A percentile compares a stretch with the other conserved stretches of the same genome.
Evolutionary conservation across 495 filamentous ascomycete species (phyloP).

Genomic region (Xylaria bambusicola): DNA sequence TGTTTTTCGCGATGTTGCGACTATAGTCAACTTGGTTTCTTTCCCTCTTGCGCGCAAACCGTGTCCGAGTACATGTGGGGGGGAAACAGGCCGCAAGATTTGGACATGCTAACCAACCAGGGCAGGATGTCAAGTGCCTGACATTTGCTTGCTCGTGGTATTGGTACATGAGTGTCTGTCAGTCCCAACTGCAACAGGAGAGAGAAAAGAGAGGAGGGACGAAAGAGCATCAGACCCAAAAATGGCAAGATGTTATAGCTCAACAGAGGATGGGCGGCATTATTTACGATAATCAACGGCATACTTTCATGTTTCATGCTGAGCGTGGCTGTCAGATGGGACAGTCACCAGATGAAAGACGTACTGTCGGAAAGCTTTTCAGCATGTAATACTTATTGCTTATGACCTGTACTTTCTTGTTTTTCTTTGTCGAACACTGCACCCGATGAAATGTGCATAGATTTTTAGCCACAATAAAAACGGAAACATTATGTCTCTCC

Average conservation of each 20-base stretch:
- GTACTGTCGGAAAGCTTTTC: conserved; percentile 35
- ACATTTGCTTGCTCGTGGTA: too few relatives aligned
- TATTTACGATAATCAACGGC: conserved; percentile 27
- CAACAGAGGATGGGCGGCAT: conserved; percentile 7
- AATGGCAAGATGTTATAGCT: conserved; percentile 13
- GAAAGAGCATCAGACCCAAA: conserved; percentile 14
- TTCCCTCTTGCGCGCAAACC: conserved; percentile 18
- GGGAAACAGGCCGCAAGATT: conserved; percentile 28
- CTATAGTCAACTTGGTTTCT: conserved; percentile 5
- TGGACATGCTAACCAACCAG: too few relatives aligned
- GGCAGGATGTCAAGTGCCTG: too few relatives aligned
- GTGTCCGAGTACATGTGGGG: conserved; percentile 23
- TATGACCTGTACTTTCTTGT: conserved; percentile 36
- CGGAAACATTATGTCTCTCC: not conserved
- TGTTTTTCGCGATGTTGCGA: conserved; percentile 24
- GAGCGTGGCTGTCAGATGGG: conserved; percentile 13
- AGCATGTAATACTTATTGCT: conserved; percentile 53
- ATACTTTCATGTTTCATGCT: conserved; percentile 25
- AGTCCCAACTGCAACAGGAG: too few relatives aligned
- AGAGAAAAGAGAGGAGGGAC: not conserved
- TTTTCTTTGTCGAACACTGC: conserved; percentile 37
- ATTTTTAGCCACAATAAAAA: conserved; percentile 11
- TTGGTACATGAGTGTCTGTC: too few relatives aligned
- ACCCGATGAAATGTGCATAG: conserved; percentile 35
- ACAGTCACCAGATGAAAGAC: conserved; percentile 14